Evolutionary conservation across 208 protist species (phyloP).

Genomic region (Leptomonas seymouri): DNA sequence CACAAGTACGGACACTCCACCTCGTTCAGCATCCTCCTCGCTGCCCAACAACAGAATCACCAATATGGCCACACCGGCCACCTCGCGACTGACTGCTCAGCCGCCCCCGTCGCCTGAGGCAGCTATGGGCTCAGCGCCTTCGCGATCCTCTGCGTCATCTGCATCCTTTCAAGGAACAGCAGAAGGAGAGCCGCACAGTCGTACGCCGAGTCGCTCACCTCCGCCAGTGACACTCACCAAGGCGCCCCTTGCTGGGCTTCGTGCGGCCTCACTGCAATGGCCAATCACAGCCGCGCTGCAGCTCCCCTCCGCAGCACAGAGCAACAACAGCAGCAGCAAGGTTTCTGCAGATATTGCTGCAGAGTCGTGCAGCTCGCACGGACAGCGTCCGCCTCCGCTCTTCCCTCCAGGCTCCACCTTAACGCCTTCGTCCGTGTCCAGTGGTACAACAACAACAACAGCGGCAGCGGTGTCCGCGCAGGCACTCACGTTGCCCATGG

Average conservation of each 20-base stretch:
- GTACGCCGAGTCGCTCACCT: conserved; percentile 11
- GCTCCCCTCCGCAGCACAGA: not conserved
- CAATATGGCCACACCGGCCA: not conserved
- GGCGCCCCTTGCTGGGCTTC: not conserved
- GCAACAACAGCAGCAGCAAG: not conserved
- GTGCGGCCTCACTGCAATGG: conserved; percentile 2
- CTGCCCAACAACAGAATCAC: not conserved
- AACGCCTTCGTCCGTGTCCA: not conserved
- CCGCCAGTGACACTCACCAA: conserved; percentile 5
- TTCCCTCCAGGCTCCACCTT: not conserved
- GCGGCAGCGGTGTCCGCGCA: not conserved
- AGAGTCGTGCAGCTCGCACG: not conserved
- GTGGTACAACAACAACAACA: not conserved
- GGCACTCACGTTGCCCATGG: not conserved
- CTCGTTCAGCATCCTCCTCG: not conserved
- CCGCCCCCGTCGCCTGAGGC: not conserved
- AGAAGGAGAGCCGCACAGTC: not conserved
- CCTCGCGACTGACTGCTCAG: not conserved
- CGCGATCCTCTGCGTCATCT: not conserved
- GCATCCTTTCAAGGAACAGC: not conserved
- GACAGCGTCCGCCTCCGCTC: conserved; percentile 5
- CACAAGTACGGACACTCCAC: not conserved
- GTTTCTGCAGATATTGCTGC: not conserved
- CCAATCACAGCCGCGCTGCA: conserved; percentile 23
- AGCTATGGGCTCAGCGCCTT: not conserved